Base-by-base conservation (phyloP, 306 rosid genomes). In the Styphnolobium japonicum region DNA sequence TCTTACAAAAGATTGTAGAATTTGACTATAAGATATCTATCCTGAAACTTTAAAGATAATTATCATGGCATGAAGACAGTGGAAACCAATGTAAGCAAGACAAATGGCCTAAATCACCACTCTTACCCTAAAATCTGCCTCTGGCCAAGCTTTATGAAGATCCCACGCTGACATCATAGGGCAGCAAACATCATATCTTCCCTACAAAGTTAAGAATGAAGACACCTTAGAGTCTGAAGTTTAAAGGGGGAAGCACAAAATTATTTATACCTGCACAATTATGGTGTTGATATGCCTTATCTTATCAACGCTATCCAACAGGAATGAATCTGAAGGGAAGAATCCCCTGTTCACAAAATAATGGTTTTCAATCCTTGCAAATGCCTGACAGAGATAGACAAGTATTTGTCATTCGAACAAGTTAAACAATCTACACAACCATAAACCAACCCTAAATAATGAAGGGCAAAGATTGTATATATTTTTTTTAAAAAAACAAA, bases 141-240 rank as follows among this genome's bases (percentile, higher is more conserved):
- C 98, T 49, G 98, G 97, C 97, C 98, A 94, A 56, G 86, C 94
- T 85, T 91, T 94, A 89, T 94, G 98, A 73, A 94, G 97, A 88
- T 94, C 98, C 98, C 98, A 94, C 53, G 98, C 98, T 12, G 97
- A 94, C 94, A 94, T 91, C 89, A 94, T 89, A 46, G 98, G 98
- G 69, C 98, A 94, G 86, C 97, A 91, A 21, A 91, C 72, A 83
- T 94, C 97, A 75, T 94, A 94, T 81, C 98, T 88, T 86, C 98
- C 98, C 97, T 94, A 84, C 75, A 85, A 73, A 43, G 58, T 74
- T 53, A 69, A 42, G 22, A 73, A 49, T 51, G 19, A 68, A 73
- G 62, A 42, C 21, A 46, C 37, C 27, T 51, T 74, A 64, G 61
- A 39, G 52, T 31, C 9, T 57, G 40, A 79, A 67, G 45, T 79